phyloP scores from a whole-genome alignment of 352 stramenopile genomes.

The Halophytophthora polymorphica region DNA sequence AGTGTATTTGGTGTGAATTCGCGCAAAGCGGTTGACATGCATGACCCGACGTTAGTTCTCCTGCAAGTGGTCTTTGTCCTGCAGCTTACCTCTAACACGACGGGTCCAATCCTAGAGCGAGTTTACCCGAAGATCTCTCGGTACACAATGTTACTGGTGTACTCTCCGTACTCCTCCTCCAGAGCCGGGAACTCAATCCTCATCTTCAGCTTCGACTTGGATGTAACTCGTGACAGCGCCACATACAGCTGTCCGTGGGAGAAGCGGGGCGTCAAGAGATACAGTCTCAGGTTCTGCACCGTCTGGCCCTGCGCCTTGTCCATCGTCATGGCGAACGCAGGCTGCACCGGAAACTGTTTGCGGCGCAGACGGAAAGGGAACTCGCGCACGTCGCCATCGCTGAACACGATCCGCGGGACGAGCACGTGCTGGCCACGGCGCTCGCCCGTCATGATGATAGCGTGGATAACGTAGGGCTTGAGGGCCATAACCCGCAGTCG shows the following conservation, averaged over 20 bases:
- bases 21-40: too few relatives aligned
- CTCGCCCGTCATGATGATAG: not conserved
- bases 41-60: too few relatives aligned
- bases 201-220: not conserved
- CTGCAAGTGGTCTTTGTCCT: too few relatives aligned
- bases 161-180: slow-evolving; percentile 1
- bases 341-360: slow-evolving; percentile 18
- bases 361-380: slow-evolving; percentile 19
- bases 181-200: not conserved
- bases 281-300: slow-evolving; percentile 21
- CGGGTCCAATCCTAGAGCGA: too few relatives aligned
- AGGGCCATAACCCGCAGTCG: slow-evolving; percentile 24
- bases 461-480: slow-evolving; percentile 19
- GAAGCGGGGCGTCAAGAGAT: slow-evolving; percentile 14
- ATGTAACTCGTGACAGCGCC: slow-evolving; percentile 10
- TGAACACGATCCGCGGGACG: slow-evolving; percentile 15
- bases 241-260: slow-evolving; percentile 28
- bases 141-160: slow-evolving; percentile 9
- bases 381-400: not conserved
- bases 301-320: slow-evolving; percentile 31
- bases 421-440: slow-evolving; percentile 10
- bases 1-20: too few relatives aligned
- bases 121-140: slow-evolving; percentile 1
- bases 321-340: slow-evolving; percentile 28
- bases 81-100: too few relatives aligned